phyloP scores from a whole-genome alignment of 495 filamentous ascomycete genomes.

The Podospora anserina region DNA sequence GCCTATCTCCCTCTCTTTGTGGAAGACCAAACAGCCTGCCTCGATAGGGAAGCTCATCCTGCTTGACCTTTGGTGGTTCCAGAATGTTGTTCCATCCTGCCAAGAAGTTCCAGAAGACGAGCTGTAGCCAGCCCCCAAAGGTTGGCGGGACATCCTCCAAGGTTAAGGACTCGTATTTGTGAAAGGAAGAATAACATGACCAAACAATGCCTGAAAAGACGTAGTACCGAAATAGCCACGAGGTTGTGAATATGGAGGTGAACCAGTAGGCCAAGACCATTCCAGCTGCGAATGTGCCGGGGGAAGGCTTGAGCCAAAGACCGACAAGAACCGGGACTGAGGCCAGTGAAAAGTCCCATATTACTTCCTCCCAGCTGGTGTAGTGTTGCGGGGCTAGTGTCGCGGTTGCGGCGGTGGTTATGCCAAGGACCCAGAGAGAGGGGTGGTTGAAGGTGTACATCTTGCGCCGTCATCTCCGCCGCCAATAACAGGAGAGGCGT shows the following conservation, averaged over 20 bases:
- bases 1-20: background rate
- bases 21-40: background rate
- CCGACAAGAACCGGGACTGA: background rate
- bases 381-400: background rate
- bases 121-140: background rate
- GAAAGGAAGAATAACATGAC: background rate
- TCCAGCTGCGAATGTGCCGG: background rate
- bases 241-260: background rate
- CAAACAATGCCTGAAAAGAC: background rate
- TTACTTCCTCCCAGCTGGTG: background rate
- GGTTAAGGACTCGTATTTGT: background rate
- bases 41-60: background rate
- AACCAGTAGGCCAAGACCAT: slow-evolving; percentile 3
- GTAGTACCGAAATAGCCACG: slow-evolving; percentile 3
- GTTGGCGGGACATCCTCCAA: background rate
- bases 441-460: background rate
- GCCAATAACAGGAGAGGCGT: background rate
- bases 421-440: background rate
- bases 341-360: slow-evolving; percentile 10
- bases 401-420: background rate
- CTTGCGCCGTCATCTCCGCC: background rate
- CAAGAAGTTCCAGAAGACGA: background rate
- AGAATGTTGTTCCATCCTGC: background rate
- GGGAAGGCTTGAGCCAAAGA: background rate
- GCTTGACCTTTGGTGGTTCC: background rate